phyloP scores from a whole-genome alignment of 257 asterid species.

The Solanum medicagineum region DNA sequence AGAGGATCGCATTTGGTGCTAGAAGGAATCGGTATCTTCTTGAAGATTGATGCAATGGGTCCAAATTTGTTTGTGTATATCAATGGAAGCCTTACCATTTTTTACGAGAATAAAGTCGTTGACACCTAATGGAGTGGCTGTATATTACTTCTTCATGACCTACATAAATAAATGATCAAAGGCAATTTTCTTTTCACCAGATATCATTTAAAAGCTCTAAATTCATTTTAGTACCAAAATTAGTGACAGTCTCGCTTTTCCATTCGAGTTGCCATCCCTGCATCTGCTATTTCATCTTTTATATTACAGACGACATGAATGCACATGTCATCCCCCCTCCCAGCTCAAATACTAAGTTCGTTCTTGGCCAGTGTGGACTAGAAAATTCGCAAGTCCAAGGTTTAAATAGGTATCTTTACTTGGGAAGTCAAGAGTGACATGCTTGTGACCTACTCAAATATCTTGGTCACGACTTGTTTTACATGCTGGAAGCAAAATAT shows the following conservation, averaged over 20 bases:
- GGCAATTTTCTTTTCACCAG: not conserved
- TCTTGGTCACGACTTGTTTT: not conserved
- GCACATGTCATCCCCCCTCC: not conserved
- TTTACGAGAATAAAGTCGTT: not conserved
- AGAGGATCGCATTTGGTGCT: slow-evolving; percentile 90
- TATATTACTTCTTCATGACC: not conserved
- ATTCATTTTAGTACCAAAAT: not conserved
- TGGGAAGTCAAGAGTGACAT: not conserved
- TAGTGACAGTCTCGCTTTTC: not conserved
- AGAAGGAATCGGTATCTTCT: slow-evolving; percentile 66
- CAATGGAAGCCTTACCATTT: not conserved
- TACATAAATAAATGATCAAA: not conserved
- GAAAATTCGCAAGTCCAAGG: not conserved
- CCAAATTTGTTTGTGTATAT: not conserved
- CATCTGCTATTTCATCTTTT: not conserved
- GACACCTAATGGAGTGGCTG: too few relatives aligned
- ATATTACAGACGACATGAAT: not conserved
- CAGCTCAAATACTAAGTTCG: not conserved
- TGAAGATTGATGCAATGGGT: slow-evolving; percentile 35
- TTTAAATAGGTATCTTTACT: not conserved
- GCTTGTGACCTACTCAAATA: not conserved
- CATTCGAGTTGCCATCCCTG: not conserved
- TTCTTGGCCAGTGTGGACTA: not conserved
- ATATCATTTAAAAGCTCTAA: not conserved
- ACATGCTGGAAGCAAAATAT: not conserved